Evolutionary conservation across 306 rosid species (phyloP).

Genomic region (Pterocarpus santalinus): DNA sequence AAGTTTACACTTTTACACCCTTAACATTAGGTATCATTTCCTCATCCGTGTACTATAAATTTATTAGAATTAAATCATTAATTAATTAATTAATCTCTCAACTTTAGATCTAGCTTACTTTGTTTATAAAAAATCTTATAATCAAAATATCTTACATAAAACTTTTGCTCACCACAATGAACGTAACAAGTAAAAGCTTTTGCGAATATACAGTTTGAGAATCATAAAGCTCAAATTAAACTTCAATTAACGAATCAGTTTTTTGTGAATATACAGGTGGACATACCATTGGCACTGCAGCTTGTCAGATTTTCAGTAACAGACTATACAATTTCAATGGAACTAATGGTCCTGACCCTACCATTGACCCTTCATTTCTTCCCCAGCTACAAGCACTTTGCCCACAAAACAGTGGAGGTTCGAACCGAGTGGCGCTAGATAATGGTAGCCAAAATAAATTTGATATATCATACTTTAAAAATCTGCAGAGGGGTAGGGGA

Average conservation of each 20-base stretch:
- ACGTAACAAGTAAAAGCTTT: no score
- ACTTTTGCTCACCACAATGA: no score
- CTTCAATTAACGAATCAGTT: background rate
- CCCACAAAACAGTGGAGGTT: constrained; percentile 47
- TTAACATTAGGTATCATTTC: no score
- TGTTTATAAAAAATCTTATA: no score
- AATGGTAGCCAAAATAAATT: constrained; percentile 44
- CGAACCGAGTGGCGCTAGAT: constrained; percentile 51
- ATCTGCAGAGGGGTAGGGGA: constrained; percentile 51
- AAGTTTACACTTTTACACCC: background rate
- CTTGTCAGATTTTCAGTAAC: constrained; percentile 43
- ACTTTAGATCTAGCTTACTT: no score
- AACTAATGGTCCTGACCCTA: constrained; percentile 50
- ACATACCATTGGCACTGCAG: constrained; percentile 61
- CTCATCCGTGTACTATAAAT: no score
- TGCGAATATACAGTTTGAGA: background rate
- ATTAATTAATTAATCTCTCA: no score
- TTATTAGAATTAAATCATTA: no score
- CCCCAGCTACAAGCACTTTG: constrained; percentile 50
- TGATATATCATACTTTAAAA: constrained; percentile 48
- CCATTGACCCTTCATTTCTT: constrained; percentile 51
- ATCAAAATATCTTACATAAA: no score
- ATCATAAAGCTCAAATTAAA: background rate
- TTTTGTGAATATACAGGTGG: constrained; percentile 43
- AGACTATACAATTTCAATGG: constrained; percentile 53